phyloP scores from a whole-genome alignment of 805 yeast genomes.

The Candida schatavii region DNA sequence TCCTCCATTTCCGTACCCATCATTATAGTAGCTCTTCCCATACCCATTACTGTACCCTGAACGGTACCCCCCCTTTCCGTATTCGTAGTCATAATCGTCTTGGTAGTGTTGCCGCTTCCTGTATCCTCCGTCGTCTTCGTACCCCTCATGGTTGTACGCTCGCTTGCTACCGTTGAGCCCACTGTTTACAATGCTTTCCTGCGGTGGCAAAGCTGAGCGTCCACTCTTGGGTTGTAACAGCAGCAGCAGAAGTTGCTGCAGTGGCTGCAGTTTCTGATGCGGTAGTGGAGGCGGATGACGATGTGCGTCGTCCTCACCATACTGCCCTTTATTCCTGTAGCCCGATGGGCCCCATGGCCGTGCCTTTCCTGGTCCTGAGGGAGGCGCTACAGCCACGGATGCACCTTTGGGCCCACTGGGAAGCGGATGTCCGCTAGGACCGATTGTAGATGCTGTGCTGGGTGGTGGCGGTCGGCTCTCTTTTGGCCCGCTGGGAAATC shows the following conservation, averaged over 20 bases:
- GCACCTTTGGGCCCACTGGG: constrained; percentile 15
- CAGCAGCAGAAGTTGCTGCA: background rate
- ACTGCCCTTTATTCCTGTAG: constrained; percentile 6
- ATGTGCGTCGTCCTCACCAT: background rate
- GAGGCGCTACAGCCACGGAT: background rate
- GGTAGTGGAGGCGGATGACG: background rate
- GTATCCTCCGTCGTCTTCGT: background rate
- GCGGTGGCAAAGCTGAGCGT: constrained; percentile 1
- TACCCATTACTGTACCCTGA: background rate
- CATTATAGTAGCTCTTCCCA: background rate
- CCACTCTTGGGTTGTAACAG: no score
- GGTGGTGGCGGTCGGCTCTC: background rate
- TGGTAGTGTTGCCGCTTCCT: constrained; percentile 1
- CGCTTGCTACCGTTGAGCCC: background rate
- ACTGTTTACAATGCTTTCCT: background rate
- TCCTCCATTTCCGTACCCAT: background rate
- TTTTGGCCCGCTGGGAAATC: background rate
- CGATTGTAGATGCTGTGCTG: background rate
- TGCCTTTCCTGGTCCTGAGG: no score
- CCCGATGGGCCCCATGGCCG: constrained; percentile 10
- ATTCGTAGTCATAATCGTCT: background rate
- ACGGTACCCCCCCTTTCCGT: background rate
- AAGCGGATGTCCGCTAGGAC: constrained; percentile 8
- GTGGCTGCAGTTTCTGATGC: background rate
- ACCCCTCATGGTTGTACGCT: background rate